Base-by-base conservation (phyloP, 257 asterid species). In the Solanum tarijense region DNA sequence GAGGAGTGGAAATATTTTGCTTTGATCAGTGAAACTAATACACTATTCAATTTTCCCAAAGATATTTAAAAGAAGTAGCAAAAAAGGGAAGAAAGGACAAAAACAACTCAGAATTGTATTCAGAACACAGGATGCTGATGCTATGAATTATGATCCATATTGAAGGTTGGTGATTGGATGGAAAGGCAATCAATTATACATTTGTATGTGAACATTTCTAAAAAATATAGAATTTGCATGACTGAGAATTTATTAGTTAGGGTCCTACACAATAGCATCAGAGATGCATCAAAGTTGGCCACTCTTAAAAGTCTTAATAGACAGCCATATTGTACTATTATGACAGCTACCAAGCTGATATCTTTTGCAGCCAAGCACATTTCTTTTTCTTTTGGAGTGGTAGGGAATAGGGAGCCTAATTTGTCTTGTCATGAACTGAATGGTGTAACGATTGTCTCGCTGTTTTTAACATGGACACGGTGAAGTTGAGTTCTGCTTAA, bases 241-340 rank as follows among this genome's bases (percentile, higher is more conserved):
- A 20, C 66, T 35, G 84, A 88, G 60, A 87, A 88, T 82, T 75
- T 88, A 90, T 84, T 88, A 89, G 88, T 87, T 87, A 87, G n/a
- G 38, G 88, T 48, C 82, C 89, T 90, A 83, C 84, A 79, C 91
- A 87, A 76, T 39, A 74, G 41, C 85, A 62, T 86, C 62, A 73
- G 83, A 83, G 79, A 83, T 71, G 60, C 29, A 83, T 72, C 34
- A 41, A 74, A 35, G 21, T 5, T 74, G 83, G 83, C 23, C 52
- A 11, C 31, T 74, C 82, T 34, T 73, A 73, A 36, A 7, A 58
- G 27, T 58, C 27, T 58, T 58, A 20, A 21, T 25, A 32, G 81
- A 35, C 27, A 73, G 81, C 81, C 81, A 72, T 34, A 34, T 25
- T 73, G 46, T 71, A 31, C 81, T 73, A 34, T 73, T 73, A 20